Evolutionary conservation across 495 filamentous ascomycete species (phyloP), one percentile per base, ranked within the genome.

Genomic region (Lasiosphaeriaceae sp.): DNA sequence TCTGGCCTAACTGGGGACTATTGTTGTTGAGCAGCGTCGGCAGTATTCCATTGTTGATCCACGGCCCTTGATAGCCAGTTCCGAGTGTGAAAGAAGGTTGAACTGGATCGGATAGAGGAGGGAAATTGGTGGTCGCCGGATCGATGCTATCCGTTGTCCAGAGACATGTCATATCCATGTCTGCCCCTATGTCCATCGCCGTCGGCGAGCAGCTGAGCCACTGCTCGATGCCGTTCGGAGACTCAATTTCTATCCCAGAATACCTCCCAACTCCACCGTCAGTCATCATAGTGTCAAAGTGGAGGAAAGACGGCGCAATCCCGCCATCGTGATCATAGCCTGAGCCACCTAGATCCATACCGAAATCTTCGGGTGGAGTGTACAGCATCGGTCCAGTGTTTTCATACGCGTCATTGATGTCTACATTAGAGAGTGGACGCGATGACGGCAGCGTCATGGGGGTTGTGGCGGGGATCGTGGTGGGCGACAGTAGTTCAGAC

Each of bases 201-300:
- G 19, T 19, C 12, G 50, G 37, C 12, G 50, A 44, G 35, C 35
- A 21, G 21, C 16, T 24, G 7, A 52, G 50, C 50, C 50, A 52
- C 37, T 52, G 50, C 35, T 52, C 50, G 22, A 52, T 43, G 19
- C 37, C 41, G 19, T 11, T 22, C 7, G 50, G 50, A 8, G 50
- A 52, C 11, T 35, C 21, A 35, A 12, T 34, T 19, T 35, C 50
- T 34, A 22, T 22, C 22, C 5, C 47, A 7, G 9, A 4, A 6
- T 16, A 5, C 47, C 23, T 29, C 23, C 21, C 47, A 16, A 19
- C 20, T 17, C 50, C 50, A 20, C 22, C 35, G 20, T n/a, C 16
- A 31, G 26, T 4, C 26, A 31, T 9, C 26, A 31, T 4, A 34
- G 44, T 44, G 35, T 52, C 50, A 11, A 52, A 44, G 19, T 43